Conservation (phyloP, 2,329 filamentous ascomycete genomes). For the Xylaria multiplex region DNA sequence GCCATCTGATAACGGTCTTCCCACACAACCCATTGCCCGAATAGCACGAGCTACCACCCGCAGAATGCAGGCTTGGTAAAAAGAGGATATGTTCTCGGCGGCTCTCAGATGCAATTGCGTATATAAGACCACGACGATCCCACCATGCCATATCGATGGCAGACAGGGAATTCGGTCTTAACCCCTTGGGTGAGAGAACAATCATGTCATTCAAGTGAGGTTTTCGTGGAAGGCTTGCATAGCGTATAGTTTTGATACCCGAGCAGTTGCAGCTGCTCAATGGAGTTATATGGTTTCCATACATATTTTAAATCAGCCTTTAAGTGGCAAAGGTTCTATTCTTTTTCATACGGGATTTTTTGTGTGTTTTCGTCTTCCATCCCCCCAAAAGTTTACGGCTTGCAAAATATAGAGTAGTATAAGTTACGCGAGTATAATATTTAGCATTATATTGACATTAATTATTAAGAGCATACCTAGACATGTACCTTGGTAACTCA, state of each 20-base stretch:
- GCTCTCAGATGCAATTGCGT: background rate
- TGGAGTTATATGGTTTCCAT: conserved; percentile 14
- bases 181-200: conserved; percentile 2
- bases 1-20: conserved; percentile 2
- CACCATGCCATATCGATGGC: background rate
- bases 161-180: background rate
- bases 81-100: background rate
- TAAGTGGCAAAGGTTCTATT: background rate
- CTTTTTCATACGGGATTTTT: background rate
- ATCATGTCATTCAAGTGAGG: conserved; percentile 2
- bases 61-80: background rate
- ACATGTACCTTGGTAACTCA: no score
- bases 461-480: background rate
- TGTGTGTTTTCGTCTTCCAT: background rate
- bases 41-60: background rate
- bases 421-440: no score
- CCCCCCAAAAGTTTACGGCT: no score
- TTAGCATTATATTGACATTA: no score
- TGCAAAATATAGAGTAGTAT: no score
- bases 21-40: conserved; percentile 7
- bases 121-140: background rate
- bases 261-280: conserved; percentile 29
- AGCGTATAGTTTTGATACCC: conserved; percentile 39
- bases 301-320: background rate
- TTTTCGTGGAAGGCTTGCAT: conserved; percentile 24